Evolutionary conservation across 768 basidiomycete species (phyloP), one percentile per base, ranked within the genome.

Genomic region (Leucosporidium scottii): DNA sequence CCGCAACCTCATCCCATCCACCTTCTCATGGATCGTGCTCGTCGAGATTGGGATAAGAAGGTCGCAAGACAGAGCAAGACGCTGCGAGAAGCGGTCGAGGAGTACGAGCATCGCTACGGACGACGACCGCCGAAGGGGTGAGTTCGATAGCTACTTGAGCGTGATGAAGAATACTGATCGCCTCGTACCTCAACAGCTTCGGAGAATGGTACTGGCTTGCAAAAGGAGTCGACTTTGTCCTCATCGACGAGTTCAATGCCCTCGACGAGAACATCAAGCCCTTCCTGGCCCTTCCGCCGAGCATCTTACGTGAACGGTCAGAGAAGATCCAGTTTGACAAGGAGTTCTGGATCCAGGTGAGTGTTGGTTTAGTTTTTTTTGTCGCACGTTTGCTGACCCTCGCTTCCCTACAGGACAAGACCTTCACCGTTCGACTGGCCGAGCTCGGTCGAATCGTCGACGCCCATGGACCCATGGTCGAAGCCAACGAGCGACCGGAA

Each of bases 101-200:
- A 93, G 77, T 99, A 99, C 79, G 84, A 80, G 73, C 79, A 83
- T 58, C 82, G 93, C 60, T 92, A 94, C 78, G 80, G 80, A 9
- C 83, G 88, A 36, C 78, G 84, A 27, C 94, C 94, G 13, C 93
- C 94, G 0, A 85, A 83, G 58, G 93, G 93, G 39, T 44, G 15
- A 10, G 1, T 99, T 98, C 72, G 91, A 90, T 44, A 2, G 39
- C 39, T 44, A 13, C 39, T 44, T 36, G n/a, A 34, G 34, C 34
- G 39, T 44, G 34, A 44, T 51, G 51, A n/a, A 39, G 34, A 53
- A 8, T 20, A 13, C 39, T 67, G 48, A 62, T 62, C 44, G 48
- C n/a, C n/a, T n/a, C n/a, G 48, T 48, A 57, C 96, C 96, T 6
- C 93, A 94, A 0, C 54, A 93, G 93, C 1, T 99, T 98, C 72